Percentiles rank a stretch among this genome's conserved stretches.
These are phyloP conservation scores for Echites panduratus DNA, from an alignment of 257 asterid genomes.

Conservation along the genomic window DNA sequence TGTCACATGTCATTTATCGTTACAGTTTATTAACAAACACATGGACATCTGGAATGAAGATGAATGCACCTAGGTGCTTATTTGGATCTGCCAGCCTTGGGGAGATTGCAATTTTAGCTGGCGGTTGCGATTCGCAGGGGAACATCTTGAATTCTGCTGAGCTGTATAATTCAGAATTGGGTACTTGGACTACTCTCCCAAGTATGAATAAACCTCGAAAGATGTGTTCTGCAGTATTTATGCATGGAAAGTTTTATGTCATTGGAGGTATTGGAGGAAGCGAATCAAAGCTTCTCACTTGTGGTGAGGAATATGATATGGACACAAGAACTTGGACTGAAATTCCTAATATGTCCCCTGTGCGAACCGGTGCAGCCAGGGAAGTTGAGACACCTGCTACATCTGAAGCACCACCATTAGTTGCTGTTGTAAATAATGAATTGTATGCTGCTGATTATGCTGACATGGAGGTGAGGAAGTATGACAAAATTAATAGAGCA, in stretches of 20 bases:
- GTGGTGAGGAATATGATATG: conserved; percentile 47
- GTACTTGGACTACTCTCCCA: conserved; percentile 57
- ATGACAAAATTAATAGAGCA: conserved; percentile 31
- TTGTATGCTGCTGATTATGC: conserved; percentile 84
- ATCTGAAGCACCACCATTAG: conserved; percentile 82
- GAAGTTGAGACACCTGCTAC: conserved; percentile 50
- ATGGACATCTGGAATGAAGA: conserved; percentile 80
- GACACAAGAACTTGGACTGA: conserved; percentile 58
- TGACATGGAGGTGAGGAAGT: conserved; percentile 68
- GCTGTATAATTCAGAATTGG: conserved; percentile 42
- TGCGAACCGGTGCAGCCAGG: conserved; percentile 47
- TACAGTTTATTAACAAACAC: conserved; percentile 77
- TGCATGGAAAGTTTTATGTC: conserved; percentile 66
- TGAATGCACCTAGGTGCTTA: conserved; percentile 76
- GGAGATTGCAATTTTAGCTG: conserved; percentile 80
- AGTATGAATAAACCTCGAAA: conserved; percentile 70
- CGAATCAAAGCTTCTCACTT: conserved; percentile 39
- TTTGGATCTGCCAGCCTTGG: conserved; percentile 88
- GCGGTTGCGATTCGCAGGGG: conserved; percentile 67
- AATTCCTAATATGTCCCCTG: conserved; percentile 79
- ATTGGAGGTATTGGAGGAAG: conserved; percentile 64
- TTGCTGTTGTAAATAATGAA: conserved; percentile 74
- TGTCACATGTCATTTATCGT: conserved; percentile 63
- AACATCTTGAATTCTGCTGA: conserved; percentile 54
- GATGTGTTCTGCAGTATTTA: conserved; percentile 85